Base-by-base conservation (phyloP, 495 filamentous ascomycete genomes). In the Penicillium macrosclerotiorum region DNA sequence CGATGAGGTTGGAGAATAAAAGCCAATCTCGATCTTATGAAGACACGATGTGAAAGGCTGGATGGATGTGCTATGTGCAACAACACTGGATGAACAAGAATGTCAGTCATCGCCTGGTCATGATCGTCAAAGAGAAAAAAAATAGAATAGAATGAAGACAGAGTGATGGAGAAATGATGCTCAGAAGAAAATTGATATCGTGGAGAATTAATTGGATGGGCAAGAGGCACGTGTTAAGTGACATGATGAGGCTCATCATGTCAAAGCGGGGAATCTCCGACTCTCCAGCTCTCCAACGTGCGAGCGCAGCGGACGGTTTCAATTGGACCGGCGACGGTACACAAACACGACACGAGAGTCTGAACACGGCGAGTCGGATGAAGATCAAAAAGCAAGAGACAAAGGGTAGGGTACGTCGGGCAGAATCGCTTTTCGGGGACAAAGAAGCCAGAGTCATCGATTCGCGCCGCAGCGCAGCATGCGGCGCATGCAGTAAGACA, bases 231-330 rank as follows among this genome's bases (percentile, higher is more conserved):
- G 45, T 49, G 25, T 44, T 16, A 42, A 22, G 42, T 58, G 54
- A 54, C 51, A 61, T 61, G 54, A 58, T 30, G 54, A 50, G 57
- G 31, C 38, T 46, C 54, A 44, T 49, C 20, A 24, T 31, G 39
- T 35, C 16, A 44, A 54, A 52, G 51, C 42, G 58, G 48, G 51
- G 29, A 17, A 39, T 36, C 39, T 38, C 25, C 16, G n/a, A 32
- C 26, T 23, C 29, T n/a, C n/a, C n/a, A n/a, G n/a, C n/a, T n/a
- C 25, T 42, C 20, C 42, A 9, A 43, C 39, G 26, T 26, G 46
- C 38, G 19, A 11, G 8, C 20, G 20, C 27, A 44, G 42, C n/a
- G 18, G 6, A 45, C 8, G 14, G 34, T 39, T 16, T 23, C 13
- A 9, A 29, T 41, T 12, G 13, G n/a, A 8, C 24, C 23, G 25